Evolutionary conservation across 2,329 filamentous ascomycete genomes (phyloP), one percentile per base, ranked within the genome.

Genomic region (Colletotrichum sp.): DNA sequence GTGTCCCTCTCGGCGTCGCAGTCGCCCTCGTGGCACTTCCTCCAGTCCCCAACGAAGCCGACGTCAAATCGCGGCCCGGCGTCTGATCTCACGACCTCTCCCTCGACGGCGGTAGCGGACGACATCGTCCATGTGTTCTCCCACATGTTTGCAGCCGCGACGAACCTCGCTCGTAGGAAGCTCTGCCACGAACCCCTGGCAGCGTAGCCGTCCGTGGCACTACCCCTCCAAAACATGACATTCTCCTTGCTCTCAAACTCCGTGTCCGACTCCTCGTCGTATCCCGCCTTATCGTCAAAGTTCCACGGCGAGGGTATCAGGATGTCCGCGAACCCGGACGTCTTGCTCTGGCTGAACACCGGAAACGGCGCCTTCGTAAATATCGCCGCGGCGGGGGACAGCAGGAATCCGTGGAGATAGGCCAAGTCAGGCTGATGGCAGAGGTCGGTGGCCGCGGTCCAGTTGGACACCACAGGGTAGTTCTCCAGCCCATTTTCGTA

Each of bases 91-190:
- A 38, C 28, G 6, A 26, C 34, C 7, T 48, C 75, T 73, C 36
- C 77, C 56, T 43, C 77, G 52, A 8, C 71, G 26, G 64, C 71
- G 9, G 67, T 77, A 21, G n/a, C n/a, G n/a, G 43, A 52, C n/a
- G n/a, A 0, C n/a, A 52, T 52, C 43, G 9, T 5, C 43, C n/a
- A 52, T 13, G n/a, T 0, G 43, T 5, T 52, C 58, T 26, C 21
- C 56, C 30, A 73, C 60, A 32, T 75, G 13, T 67, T 90, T 28
- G 89, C 82, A 84, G 91, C 87, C 58, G 87, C 83, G 9, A 93
- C 86, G 76, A 93, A 90, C 12, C 92, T 88, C 71, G 92, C 91
- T 8, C 91, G 87, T 38, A 92, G 87, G 77, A 92, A 92, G 1
- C 87, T 87, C 21, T 86, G 87, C 91, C 91, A 93, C 36, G 87